Conservation (phyloP, 2,329 filamentous ascomycete genomes). For the Epichloe gansuensis region DNA sequence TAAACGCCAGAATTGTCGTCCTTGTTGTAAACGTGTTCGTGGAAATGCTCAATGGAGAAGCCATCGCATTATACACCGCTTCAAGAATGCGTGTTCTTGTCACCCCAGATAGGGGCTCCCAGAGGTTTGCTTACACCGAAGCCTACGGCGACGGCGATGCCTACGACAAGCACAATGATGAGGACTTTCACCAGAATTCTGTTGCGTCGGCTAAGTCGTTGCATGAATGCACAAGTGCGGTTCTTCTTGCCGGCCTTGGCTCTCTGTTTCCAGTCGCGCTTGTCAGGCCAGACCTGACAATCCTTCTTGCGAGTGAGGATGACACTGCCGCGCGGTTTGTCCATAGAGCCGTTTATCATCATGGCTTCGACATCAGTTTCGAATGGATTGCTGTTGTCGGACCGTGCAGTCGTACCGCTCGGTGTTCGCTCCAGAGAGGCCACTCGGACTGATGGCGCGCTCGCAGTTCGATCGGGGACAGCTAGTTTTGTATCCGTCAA, state of each 20-base stretch:
- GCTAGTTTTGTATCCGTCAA: slow-evolving; percentile 12
- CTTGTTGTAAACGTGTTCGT: slow-evolving; percentile 10
- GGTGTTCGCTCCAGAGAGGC: slow-evolving; percentile 10
- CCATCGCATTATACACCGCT: background rate
- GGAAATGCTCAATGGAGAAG: slow-evolving; percentile 3
- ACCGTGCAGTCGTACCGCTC: slow-evolving; percentile 32
- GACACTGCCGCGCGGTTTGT: slow-evolving; percentile 19
- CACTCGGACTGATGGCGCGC: background rate
- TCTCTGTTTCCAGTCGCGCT: slow-evolving; percentile 48
- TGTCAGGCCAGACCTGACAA: slow-evolving; percentile 47
- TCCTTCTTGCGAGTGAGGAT: slow-evolving; percentile 28
- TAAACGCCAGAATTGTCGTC: background rate
- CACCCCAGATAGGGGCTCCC: slow-evolving; percentile 45
- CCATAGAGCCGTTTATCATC: slow-evolving; percentile 25
- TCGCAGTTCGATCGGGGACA: slow-evolving; percentile 16
- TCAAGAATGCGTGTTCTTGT: slow-evolving; percentile 7
- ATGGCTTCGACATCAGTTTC: slow-evolving; percentile 47
- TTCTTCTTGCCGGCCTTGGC: slow-evolving; percentile 43
- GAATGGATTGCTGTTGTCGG: slow-evolving; percentile 37
- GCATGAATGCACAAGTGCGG: slow-evolving; percentile 40
- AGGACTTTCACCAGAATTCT: slow-evolving; percentile 42
- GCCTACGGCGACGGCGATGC: slow-evolving; percentile 42
- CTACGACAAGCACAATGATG: slow-evolving; percentile 39
- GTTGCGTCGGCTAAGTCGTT: slow-evolving; percentile 40
- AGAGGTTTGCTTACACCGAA: slow-evolving; percentile 50